These are phyloP conservation scores for Manihot esculenta DNA, from an alignment of 441 rosid genomes.

Conservation along the genomic window DNA sequence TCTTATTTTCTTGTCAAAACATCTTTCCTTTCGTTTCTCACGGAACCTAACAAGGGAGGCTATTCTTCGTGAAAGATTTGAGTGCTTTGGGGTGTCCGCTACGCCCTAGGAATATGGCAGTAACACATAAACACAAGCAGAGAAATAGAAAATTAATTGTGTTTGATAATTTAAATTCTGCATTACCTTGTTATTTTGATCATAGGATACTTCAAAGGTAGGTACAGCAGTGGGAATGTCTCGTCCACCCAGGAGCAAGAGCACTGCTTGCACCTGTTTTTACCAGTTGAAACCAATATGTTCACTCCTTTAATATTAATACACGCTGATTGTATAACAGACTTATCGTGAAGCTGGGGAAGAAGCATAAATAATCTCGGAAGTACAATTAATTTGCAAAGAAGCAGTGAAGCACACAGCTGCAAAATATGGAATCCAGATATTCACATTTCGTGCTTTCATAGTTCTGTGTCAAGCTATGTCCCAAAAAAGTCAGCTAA, in stretches of 20 bases:
- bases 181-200: conserved; percentile 51
- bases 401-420: neutral
- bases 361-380: neutral
- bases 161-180: conserved; percentile 7
- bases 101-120: conserved; percentile 36
- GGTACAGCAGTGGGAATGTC: conserved; percentile 59
- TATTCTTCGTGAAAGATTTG: conserved; percentile 63
- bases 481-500: neutral
- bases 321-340: no score
- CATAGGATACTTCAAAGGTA: conserved; percentile 45
- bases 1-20: conserved; percentile 82
- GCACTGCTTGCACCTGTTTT: conserved; percentile 69
- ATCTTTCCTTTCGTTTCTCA: conserved; percentile 76
- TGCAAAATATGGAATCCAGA: neutral
- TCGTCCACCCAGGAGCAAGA: conserved; percentile 60
- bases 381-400: neutral
- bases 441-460: neutral
- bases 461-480: neutral
- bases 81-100: conserved; percentile 47
- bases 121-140: conserved; percentile 20
- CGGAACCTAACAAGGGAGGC: conserved; percentile 81
- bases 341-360: no score
- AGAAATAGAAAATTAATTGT: conserved; percentile 8
- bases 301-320: conserved; percentile 1
- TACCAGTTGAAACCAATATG: conserved; percentile 19